A percentile compares a stretch with the other conserved stretches of the same genome.
Evolutionary conservation across 108 stramenopile species (phyloP).

Genomic region (Nannochloropsis salina): DNA sequence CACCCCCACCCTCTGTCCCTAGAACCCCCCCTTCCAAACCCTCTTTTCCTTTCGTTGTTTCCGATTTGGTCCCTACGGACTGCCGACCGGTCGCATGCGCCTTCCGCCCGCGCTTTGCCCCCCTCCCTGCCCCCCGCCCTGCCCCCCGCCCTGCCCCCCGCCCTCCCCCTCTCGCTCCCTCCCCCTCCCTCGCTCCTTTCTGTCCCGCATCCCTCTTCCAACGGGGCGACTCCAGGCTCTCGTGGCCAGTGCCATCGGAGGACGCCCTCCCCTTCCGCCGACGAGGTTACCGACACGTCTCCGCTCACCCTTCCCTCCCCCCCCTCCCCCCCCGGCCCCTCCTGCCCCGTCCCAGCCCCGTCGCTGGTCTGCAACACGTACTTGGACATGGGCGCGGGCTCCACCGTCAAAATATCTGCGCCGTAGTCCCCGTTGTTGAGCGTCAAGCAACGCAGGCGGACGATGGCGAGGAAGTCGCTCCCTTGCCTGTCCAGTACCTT

Average conservation of each 20-base stretch:
- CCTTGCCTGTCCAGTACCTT: conserved; percentile 17
- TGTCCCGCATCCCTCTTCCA: no score
- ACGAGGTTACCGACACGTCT: neutral
- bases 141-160: neutral
- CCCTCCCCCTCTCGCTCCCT: neutral
- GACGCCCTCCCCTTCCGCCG: neutral
- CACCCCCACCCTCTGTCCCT: neutral
- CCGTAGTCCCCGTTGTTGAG: conserved; percentile 10
- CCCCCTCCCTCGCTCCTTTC: neutral
- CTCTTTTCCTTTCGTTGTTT: no score
- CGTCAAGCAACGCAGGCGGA: neutral
- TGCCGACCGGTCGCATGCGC: no score
- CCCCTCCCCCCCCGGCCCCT: neutral
- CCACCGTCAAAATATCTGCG: neutral
- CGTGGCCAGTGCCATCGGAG: neutral
- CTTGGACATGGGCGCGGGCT: conserved; percentile 3
- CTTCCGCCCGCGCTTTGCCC: neutral
- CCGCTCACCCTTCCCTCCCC: neutral
- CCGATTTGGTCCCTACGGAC: no score
- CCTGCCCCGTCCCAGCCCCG: neutral
- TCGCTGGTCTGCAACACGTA: conserved; percentile 17
- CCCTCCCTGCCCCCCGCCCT: neutral
- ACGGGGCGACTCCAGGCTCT: no score
- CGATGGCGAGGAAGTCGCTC: neutral
- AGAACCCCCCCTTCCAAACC: neutral